Evolutionary conservation across 345 rosid genomes (phyloP), one percentile per base, ranked within the genome.

Genomic region (Hypericum perforatum): DNA sequence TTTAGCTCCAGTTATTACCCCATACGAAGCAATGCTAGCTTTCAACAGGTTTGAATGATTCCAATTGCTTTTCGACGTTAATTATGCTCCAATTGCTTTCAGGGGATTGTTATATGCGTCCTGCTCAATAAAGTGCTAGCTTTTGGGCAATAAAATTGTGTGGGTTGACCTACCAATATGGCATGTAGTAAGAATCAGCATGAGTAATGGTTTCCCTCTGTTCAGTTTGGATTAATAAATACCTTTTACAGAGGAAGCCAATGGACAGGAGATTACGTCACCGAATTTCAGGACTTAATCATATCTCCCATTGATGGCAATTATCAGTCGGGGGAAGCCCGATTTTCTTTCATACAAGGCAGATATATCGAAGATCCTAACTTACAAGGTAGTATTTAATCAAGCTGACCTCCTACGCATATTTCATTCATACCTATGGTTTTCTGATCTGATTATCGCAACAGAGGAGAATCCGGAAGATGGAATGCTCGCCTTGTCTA

Each of bases 1-100:
- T 72, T 69, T 79, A 68, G 77, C 95, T 54, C 96, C 95, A 48
- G 87, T 91, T 72, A 85, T 91, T 54, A 87, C 96, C 58, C 94
- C 96, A 48, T 87, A 79, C 41, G 96, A 91, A 77, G 94, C 96
- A 60, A 75, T 78, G 66, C 70, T 91, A 55, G 96, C 96, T 74
- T 91, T 87, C 69, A 79, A 63, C 78, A 80, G 91, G 96, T 86
- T 54, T 22, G 32, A 1, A 22, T 22, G 32, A 4, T 22, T 22
- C 32, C 32, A 22, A 22, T 22, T 22, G 32, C 4, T 22, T 22
- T 22, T 4, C 1, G 32, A 22, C 4, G 32, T 22, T 22, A 22
- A 22, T 22, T 22, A 22, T 22, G 32, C 32, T 22, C 4, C 32
- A 22, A 22, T 22, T 22, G 32, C 32, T 22, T 22, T 22, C 32